Conservation (phyloP, 2,329 filamentous ascomycete species). For the Talaromyces amestolkiae region DNA sequence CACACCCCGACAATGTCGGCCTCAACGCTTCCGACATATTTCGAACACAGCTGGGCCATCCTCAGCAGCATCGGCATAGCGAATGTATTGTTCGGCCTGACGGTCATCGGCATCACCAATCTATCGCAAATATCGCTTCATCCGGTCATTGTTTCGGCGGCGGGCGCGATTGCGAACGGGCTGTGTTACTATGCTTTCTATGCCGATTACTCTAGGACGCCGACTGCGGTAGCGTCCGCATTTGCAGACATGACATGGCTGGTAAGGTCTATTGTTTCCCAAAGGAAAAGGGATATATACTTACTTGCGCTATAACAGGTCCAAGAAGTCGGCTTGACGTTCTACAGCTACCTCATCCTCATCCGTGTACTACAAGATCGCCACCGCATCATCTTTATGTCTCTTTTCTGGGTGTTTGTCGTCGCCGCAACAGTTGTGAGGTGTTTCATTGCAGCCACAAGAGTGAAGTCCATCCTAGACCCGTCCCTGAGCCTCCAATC, state of each 20-base stretch:
- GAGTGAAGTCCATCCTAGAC: neutral
- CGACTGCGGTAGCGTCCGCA: neutral
- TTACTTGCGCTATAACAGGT: neutral
- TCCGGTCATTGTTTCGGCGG: neutral
- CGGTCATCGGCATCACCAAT: neutral
- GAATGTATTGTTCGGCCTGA: neutral
- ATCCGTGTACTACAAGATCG: neutral
- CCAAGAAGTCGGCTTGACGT: slow-evolving; percentile 4
- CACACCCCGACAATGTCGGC: neutral
- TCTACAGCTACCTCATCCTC: slow-evolving; percentile 9
- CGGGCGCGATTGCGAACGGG: neutral
- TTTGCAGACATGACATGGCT: slow-evolving; percentile 2
- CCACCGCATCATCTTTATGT: neutral
- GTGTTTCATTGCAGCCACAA: neutral
- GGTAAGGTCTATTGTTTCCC: neutral
- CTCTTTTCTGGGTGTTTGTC: neutral
- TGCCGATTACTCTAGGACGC: neutral
- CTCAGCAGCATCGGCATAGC: slow-evolving; percentile 7
- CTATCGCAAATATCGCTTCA: neutral
- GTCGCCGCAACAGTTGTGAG: neutral
- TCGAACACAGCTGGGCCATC: slow-evolving; percentile 3
- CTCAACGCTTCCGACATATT: neutral
- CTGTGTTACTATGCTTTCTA: neutral
- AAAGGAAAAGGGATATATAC: neutral
- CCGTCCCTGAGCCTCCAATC: neutral